Conservation (phyloP, 2,329 filamentous ascomycete genomes). For the Cercospora sp. region DNA sequence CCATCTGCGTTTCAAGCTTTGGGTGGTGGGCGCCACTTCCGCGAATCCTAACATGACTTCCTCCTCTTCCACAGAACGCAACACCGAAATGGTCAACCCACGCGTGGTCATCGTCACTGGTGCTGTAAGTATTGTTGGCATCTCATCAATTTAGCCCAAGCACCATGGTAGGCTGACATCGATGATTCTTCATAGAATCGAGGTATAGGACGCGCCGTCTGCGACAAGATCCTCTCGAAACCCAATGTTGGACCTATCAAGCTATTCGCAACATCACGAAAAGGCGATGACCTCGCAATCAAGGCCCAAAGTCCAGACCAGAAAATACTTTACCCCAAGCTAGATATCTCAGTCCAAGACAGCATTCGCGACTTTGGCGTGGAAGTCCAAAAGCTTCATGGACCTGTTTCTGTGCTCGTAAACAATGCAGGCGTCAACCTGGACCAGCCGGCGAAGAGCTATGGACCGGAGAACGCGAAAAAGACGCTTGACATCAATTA, state of each 20-base stretch:
- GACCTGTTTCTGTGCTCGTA: constrained; percentile 39
- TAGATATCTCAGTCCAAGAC: constrained; percentile 35
- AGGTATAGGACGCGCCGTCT: constrained; percentile 41
- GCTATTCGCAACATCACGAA: constrained; percentile 39
- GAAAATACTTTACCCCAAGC: constrained; percentile 34
- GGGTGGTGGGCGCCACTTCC: not conserved
- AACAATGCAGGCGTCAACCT: constrained; percentile 43
- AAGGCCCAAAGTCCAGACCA: constrained; percentile 16
- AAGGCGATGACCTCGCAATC: constrained; percentile 35
- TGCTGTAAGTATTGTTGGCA: constrained; percentile 30
- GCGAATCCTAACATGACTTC: constrained; percentile 10
- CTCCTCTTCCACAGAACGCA: not conserved
- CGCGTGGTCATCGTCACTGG: constrained; percentile 40
- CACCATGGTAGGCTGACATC: not conserved
- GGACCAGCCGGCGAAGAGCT: constrained; percentile 25
- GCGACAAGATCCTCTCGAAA: constrained; percentile 34
- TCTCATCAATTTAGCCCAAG: not conserved
- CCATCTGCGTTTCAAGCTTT: constrained; percentile 1
- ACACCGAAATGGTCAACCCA: constrained; percentile 30
- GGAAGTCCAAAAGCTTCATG: constrained; percentile 28
- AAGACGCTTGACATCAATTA: constrained; percentile 41
- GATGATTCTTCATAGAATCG: constrained; percentile 32
- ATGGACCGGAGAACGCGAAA: constrained; percentile 33
- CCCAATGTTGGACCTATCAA: constrained; percentile 30
- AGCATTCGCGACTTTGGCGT: constrained; percentile 36